These are phyloP conservation scores for Blastocystis sp. DNA, from an alignment of 352 stramenopile species.

Conservation along the genomic window DNA sequence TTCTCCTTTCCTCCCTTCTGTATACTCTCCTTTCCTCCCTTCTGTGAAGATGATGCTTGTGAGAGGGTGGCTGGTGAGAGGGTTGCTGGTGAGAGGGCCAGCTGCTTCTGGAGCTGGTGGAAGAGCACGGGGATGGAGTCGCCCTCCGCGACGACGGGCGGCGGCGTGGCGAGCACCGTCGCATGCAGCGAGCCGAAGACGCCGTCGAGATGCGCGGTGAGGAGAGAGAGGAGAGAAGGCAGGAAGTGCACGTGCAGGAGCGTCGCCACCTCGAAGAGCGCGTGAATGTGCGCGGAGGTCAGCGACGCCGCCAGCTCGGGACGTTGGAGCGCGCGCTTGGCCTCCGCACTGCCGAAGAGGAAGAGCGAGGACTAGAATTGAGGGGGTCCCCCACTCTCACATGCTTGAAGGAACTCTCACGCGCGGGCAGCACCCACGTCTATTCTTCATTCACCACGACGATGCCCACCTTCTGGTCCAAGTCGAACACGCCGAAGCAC, in stretches of 20 bases:
- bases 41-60: not conserved
- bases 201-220: not conserved
- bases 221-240: not conserved
- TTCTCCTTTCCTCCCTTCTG: too few relatives aligned
- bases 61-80: too few relatives aligned
- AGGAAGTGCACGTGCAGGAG: constrained; percentile 33
- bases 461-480: not conserved
- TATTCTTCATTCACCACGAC: not conserved
- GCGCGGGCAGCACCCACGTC: not conserved
- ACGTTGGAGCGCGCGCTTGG: not conserved
- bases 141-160: too few relatives aligned
- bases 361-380: not conserved
- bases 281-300: not conserved
- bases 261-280: not conserved
- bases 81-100: not conserved
- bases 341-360: not conserved
- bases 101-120: not conserved
- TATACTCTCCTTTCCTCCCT: not conserved
- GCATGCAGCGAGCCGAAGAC: not conserved
- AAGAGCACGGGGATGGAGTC: constrained; percentile 3
- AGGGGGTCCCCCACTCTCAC: not conserved
- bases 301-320: not conserved
- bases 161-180: not conserved
- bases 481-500: not conserved
- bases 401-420: not conserved